These are phyloP conservation scores for Pestalotiopsis sp. DNA, from an alignment of 2,329 filamentous ascomycete species.

Conservation along the genomic window DNA sequence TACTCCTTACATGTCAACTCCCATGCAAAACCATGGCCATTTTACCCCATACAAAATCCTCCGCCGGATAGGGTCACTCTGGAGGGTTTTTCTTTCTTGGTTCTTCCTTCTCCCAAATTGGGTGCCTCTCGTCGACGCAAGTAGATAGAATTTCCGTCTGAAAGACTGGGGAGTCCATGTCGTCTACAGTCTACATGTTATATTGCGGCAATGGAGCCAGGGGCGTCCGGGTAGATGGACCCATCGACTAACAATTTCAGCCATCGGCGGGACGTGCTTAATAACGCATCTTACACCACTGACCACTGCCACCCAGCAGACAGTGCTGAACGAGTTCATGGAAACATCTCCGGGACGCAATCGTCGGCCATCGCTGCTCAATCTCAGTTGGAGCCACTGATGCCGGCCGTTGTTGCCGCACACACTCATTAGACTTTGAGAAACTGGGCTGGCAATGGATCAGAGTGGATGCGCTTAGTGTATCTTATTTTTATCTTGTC, in stretches of 20 bases:
- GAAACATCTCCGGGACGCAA: background rate
- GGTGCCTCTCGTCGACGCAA: background rate
- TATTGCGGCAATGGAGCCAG: conserved; percentile 2
- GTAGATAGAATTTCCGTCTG: background rate
- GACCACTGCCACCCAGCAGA: background rate
- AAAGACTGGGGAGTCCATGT: conserved; percentile 9
- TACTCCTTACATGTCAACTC: too few species aligned
- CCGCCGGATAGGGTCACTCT: too few species aligned
- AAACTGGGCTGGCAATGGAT: background rate
- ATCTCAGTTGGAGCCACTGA: background rate
- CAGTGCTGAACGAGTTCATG: background rate
- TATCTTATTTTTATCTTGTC: background rate
- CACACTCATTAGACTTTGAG: background rate
- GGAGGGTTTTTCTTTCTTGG: background rate
- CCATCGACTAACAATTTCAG: conserved; percentile 5
- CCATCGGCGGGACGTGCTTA: conserved; percentile 5
- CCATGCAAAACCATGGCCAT: too few species aligned
- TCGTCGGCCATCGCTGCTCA: background rate
- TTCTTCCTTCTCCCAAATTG: background rate
- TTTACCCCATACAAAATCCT: too few species aligned
- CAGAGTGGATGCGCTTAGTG: background rate
- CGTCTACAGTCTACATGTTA: background rate
- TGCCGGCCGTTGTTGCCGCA: background rate
- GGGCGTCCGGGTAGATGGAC: background rate
- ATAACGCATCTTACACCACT: background rate